phyloP scores from a whole-genome alignment of 108 stramenopile genomes.

The Bacterosira constricta region DNA sequence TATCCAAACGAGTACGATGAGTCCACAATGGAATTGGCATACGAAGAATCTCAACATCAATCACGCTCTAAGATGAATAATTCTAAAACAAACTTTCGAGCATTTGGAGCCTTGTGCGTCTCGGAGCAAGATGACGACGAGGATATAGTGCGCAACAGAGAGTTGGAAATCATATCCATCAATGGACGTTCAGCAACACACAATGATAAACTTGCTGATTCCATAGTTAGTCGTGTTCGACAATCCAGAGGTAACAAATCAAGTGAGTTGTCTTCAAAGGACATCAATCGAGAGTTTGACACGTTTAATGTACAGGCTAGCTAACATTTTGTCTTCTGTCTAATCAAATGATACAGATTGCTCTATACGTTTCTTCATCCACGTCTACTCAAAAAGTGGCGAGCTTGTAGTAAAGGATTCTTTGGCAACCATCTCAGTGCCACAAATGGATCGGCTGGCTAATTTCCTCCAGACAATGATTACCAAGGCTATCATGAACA shows the following conservation, averaged over 20 bases:
- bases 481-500: background rate
- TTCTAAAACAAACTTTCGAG: background rate
- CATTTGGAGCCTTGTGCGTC: conserved; percentile 20
- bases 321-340: background rate
- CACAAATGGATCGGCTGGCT: conserved; percentile 7
- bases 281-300: background rate
- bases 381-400: background rate
- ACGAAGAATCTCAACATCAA: conserved; percentile 3
- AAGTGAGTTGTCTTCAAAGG: background rate
- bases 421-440: conserved; percentile 7
- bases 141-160: conserved; percentile 9
- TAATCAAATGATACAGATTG: background rate
- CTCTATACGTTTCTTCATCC: conserved; percentile 7
- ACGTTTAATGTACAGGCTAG: background rate
- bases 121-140: background rate
- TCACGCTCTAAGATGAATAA: background rate
- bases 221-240: background rate
- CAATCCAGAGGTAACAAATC: background rate
- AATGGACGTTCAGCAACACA: conserved; percentile 13
- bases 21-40: background rate
- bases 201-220: conserved; percentile 15
- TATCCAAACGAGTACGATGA: background rate
- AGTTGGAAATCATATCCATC: conserved; percentile 21
- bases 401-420: conserved; percentile 14
- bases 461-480: conserved; percentile 5